phyloP scores from a whole-genome alignment of 345 rosid species.

The Salix udensis region DNA sequence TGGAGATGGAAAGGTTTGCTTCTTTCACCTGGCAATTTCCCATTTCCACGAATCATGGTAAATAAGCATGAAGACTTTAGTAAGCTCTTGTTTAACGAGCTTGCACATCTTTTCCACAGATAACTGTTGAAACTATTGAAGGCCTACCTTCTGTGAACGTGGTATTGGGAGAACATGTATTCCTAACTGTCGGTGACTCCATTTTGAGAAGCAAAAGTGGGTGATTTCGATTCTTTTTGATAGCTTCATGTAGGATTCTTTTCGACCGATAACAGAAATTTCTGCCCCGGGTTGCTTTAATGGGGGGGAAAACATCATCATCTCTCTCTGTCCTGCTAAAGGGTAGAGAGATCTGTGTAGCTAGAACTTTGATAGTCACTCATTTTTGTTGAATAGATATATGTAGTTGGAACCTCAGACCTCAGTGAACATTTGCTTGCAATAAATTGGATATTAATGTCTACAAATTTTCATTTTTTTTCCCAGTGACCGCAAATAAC shows the following conservation, averaged over 20 bases:
- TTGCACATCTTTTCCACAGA: slow-evolving; percentile 31
- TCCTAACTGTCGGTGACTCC: slow-evolving; percentile 55
- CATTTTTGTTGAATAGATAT: too few relatives aligned
- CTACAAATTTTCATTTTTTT: too few relatives aligned
- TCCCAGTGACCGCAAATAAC: too few relatives aligned
- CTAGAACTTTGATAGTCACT: background rate
- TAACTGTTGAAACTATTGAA: slow-evolving; percentile 52
- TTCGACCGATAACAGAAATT: background rate
- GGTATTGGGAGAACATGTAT: slow-evolving; percentile 53
- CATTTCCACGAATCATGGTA: background rate
- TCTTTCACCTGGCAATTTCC: background rate
- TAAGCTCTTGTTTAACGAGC: background rate
- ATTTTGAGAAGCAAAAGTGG: slow-evolving; percentile 18
- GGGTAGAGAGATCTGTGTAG: background rate
- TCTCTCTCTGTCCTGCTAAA: background rate
- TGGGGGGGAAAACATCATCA: background rate
- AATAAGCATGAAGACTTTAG: background rate
- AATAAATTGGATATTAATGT: too few relatives aligned
- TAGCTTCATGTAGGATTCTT: background rate
- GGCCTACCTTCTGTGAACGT: slow-evolving; percentile 47
- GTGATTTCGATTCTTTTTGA: background rate
- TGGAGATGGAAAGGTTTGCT: slow-evolving; percentile 68
- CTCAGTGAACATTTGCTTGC: too few relatives aligned
- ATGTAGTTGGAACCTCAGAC: too few relatives aligned
- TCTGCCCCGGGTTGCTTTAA: background rate